phyloP scores from a whole-genome alignment of 2,329 filamentous ascomycete genomes.

The Calonectria pseudoreteaudii region DNA sequence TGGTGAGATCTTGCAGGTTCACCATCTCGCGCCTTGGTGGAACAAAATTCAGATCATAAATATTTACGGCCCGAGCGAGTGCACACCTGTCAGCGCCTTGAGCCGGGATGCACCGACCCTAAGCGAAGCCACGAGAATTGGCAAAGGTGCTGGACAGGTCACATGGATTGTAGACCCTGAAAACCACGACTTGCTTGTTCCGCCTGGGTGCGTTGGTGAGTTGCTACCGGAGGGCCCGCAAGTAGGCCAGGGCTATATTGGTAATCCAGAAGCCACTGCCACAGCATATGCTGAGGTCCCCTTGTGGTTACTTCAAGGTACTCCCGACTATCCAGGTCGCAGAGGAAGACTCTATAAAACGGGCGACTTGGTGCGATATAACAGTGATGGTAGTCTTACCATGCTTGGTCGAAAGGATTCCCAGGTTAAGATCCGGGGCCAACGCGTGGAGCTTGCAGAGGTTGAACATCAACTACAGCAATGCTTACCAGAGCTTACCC shows the following conservation, averaged over 20 bases:
- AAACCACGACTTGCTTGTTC: constrained; percentile 39
- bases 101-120: neutral
- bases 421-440: constrained; percentile 38
- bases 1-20: neutral
- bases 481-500: neutral
- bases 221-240: constrained; percentile 54
- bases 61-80: constrained; percentile 21
- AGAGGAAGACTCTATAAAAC: neutral
- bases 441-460: constrained; percentile 14
- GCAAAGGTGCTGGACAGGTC: neutral
- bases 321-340: no score
- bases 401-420: neutral
- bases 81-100: neutral
- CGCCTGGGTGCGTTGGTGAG: constrained; percentile 47
- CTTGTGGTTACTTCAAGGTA: neutral
- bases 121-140: neutral
- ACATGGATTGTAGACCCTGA: constrained; percentile 45
- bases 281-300: neutral
- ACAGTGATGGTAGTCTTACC: neutral
- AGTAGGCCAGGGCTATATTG: constrained; percentile 63
- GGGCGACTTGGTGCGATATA: neutral
- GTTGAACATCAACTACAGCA: constrained; percentile 10
- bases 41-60: constrained; percentile 1
- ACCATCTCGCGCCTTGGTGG: constrained; percentile 7
- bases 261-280: constrained; percentile 46